phyloP scores from a whole-genome alignment of 1,284 basidiomycete species.

The Sphagnurus paluster region DNA sequence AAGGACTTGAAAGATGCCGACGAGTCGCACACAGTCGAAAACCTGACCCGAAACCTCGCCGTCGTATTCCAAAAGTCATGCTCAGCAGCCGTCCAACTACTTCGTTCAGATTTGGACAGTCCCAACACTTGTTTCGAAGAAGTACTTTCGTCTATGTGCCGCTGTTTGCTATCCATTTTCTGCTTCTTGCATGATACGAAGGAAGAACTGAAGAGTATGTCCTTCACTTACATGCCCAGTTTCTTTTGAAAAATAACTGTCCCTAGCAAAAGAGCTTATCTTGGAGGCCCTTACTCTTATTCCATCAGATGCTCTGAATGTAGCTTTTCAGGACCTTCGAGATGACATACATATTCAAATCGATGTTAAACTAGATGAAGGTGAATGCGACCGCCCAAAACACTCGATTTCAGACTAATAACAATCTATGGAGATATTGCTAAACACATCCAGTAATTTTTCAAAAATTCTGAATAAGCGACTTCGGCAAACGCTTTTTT shows the following conservation, averaged over 20 bases:
- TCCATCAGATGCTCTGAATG: constrained; percentile 14
- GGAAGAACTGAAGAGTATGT: constrained; percentile 28
- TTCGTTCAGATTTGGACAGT: constrained; percentile 17
- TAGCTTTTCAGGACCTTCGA: constrained; percentile 22
- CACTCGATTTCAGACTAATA: not conserved
- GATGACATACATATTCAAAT: constrained; percentile 24
- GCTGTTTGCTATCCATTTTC: constrained; percentile 35
- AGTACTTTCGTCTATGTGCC: constrained; percentile 31
- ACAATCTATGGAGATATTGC: constrained; percentile 1
- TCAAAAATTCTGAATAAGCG: too few relatives aligned
- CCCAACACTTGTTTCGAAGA: constrained; percentile 12
- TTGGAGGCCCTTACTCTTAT: constrained; percentile 36
- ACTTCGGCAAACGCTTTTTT: too few relatives aligned
- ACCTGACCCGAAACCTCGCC: not conserved
- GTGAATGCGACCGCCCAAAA: constrained; percentile 17
- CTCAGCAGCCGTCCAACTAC: constrained; percentile 21
- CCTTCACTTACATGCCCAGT: not conserved
- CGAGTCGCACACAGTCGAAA: not conserved
- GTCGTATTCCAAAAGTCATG: constrained; percentile 25
- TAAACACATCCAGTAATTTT: constrained; percentile 8
- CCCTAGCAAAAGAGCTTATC: constrained; percentile 41
- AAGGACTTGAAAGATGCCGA: constrained; percentile 9
- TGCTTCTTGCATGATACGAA: constrained; percentile 27
- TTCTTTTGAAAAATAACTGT: not conserved
- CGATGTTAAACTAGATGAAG: constrained; percentile 26